phyloP scores from a whole-genome alignment of 805 yeast species.

The Nakazawaea peltata region DNA sequence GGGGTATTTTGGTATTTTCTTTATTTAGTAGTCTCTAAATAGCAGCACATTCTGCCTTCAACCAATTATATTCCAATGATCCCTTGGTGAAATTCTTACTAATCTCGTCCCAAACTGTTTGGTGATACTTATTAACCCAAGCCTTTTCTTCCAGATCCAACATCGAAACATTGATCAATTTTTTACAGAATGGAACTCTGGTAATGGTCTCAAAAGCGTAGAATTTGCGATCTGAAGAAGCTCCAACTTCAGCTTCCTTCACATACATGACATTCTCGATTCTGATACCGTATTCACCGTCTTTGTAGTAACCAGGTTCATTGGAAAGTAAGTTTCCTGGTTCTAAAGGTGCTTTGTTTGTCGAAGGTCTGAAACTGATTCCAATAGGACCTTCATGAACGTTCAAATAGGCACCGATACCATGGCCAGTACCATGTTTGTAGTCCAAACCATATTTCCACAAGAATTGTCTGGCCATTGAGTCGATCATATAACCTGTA shows the following conservation, averaged over 20 bases:
- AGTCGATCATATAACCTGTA: slow-evolving; percentile 46
- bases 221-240: slow-evolving; percentile 33
- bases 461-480: slow-evolving; percentile 48
- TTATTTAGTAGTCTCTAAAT: too few species aligned
- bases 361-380: slow-evolving; percentile 46
- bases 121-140: slow-evolving; percentile 45
- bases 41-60: slow-evolving; percentile 31
- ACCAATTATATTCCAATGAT: slow-evolving; percentile 37
- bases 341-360: slow-evolving; percentile 33
- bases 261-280: slow-evolving; percentile 43
- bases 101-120: slow-evolving; percentile 35
- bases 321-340: slow-evolving; percentile 50
- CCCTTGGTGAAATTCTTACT: slow-evolving; percentile 27
- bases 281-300: slow-evolving; percentile 52
- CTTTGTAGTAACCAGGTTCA: slow-evolving; percentile 59
- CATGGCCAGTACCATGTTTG: slow-evolving; percentile 61
- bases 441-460: slow-evolving; percentile 54
- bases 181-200: slow-evolving; percentile 46
- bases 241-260: slow-evolving; percentile 27
- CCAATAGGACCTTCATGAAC: slow-evolving; percentile 62
- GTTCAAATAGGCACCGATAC: slow-evolving; percentile 51
- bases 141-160: slow-evolving; percentile 36
- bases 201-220: slow-evolving; percentile 50
- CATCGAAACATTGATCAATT: slow-evolving; percentile 36
- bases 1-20: too few species aligned